Percentiles rank a stretch among this genome's conserved stretches.
Conservation (phyloP, 306 rosid species). For the Purshia tridentata region DNA sequence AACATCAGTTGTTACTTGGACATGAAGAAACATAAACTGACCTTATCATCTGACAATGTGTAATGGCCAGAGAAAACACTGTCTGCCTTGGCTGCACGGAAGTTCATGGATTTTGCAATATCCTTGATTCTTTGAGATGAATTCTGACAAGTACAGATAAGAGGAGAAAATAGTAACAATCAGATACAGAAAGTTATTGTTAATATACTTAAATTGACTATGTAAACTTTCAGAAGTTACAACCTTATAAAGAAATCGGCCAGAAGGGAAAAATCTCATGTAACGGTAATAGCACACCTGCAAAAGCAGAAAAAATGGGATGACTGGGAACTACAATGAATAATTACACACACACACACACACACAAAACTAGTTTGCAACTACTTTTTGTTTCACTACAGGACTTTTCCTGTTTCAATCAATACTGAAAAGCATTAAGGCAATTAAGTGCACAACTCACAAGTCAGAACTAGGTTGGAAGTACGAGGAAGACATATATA, state of each 20-base stretch:
- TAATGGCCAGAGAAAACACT: slow-evolving; percentile 74
- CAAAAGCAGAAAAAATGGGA: slow-evolving; percentile 24
- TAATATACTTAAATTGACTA: neutral
- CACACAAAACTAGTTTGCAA: neutral
- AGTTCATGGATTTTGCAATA: slow-evolving; percentile 83
- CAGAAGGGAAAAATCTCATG: slow-evolving; percentile 83
- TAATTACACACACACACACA: neutral
- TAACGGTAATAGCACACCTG: slow-evolving; percentile 96
- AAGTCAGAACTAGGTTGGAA: neutral
- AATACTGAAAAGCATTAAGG: neutral
- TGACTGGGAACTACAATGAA: neutral
- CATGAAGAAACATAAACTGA: slow-evolving; percentile 22
- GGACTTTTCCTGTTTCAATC: neutral
- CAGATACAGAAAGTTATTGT: slow-evolving; percentile 16
- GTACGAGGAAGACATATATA: neutral
- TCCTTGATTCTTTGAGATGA: slow-evolving; percentile 86
- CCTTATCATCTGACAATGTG: slow-evolving; percentile 87
- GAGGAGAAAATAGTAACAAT: slow-evolving; percentile 18
- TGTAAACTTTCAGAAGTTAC: slow-evolving; percentile 17
- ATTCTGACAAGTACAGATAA: slow-evolving; percentile 53
- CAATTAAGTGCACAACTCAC: neutral
- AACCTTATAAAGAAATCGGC: slow-evolving; percentile 92
- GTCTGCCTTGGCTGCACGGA: slow-evolving; percentile 67
- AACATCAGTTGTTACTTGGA: neutral
- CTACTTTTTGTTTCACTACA: neutral